Base-by-base conservation (phyloP, 1,284 basidiomycete genomes). In the Pyrrhoderma lamaoense region DNA sequence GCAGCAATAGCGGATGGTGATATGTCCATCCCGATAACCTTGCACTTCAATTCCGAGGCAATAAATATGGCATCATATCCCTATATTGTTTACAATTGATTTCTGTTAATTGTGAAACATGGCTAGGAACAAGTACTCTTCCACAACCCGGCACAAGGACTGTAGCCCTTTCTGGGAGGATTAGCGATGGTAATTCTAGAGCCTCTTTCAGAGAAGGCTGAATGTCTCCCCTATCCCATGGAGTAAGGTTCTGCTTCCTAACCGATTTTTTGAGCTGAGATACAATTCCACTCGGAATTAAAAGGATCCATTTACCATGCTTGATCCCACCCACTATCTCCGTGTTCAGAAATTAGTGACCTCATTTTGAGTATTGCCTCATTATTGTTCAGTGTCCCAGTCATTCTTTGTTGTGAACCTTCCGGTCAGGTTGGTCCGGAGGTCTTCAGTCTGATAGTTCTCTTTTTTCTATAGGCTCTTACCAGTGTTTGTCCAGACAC, bases 141-240 rank as follows among this genome's bases (percentile, higher is more conserved):
- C 85, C 86, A 61, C 85, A 88, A 1, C 86, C 87, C 0, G 85
- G 85, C 8, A 89, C 75, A 1, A 89, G 67, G 2, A 80, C 84
- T 34, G 69, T 65, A 0, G 85, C 85, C 3, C 56, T 59, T 22
- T 56, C 71, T 0, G 82, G 77, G 38, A 85, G 69, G 3, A 70
- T 63, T 1, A 85, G 55, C 37, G 61, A 50, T 11, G 37, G 55
- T 22, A 67, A 66, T 43, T 73, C 64, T n/a, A 87, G 60, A 1
- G 82, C 62, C 27, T 78, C 72, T 16, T 65, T 64, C 40, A 89
- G 66, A 0, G 81, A 69, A 13, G 77, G 77, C 57, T 87, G 85
- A 3, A 67, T 57, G 1, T 66, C 60, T 0, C 77, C 78, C 9
- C 63, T 60, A 59, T 88, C 84, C 84, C 85, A 89, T 9, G 83